Conservation (phyloP, 2,329 filamentous ascomycete genomes). For the Dactylellina cionopaga region DNA sequence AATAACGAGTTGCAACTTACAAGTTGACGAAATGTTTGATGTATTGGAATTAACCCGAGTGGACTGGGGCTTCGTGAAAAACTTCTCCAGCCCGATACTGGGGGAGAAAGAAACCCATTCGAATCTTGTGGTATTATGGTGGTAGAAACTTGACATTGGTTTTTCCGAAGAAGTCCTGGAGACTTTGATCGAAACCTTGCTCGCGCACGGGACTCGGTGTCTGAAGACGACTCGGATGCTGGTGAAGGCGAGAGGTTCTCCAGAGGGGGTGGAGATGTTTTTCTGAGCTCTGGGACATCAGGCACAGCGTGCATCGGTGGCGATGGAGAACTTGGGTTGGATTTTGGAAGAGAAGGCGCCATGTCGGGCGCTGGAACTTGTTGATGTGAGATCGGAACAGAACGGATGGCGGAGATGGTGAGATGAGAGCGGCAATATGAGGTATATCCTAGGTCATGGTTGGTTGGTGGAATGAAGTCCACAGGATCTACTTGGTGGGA, state of each 20-base stretch:
- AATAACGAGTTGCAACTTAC: slow-evolving; percentile 64
- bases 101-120: slow-evolving; percentile 41
- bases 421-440: not conserved
- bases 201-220: slow-evolving; percentile 37
- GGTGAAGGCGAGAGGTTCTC: not conserved
- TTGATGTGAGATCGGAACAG: slow-evolving; percentile 18
- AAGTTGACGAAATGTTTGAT: slow-evolving; percentile 88
- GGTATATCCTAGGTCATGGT: slow-evolving; percentile 10
- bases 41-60: slow-evolving; percentile 92
- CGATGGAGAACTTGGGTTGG: not conserved
- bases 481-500: not conserved
- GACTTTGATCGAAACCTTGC: slow-evolving; percentile 49
- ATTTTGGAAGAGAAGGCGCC: slow-evolving; percentile 11
- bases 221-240: slow-evolving; percentile 14
- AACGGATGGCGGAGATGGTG: slow-evolving; percentile 1
- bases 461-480: not conserved
- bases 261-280: slow-evolving; percentile 38
- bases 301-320: slow-evolving; percentile 29
- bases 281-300: slow-evolving; percentile 31
- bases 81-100: slow-evolving; percentile 74
- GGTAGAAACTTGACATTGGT: not conserved
- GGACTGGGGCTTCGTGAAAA: slow-evolving; percentile 92
- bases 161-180: not conserved
- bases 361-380: slow-evolving; percentile 3
- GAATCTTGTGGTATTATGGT: not conserved